A percentile compares a stretch with the other conserved stretches of the same genome.
Evolutionary conservation across 768 basidiomycete species (phyloP).

Genomic region (Steccherinum ochraceum): DNA sequence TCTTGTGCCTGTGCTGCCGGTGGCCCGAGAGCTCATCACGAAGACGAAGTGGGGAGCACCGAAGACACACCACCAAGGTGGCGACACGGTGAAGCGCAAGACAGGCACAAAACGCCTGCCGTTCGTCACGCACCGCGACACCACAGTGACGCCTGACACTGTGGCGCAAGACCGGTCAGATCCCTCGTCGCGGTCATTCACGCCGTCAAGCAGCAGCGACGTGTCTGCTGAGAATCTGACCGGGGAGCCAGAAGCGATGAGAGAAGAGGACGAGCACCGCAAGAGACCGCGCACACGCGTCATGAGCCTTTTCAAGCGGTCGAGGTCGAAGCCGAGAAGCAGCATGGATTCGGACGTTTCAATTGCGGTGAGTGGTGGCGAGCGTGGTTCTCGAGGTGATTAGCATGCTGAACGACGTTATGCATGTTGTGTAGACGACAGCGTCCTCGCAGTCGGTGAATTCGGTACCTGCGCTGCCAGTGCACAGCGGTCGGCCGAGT

Average conservation of each 20-base stretch:
- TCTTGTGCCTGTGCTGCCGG: constrained; percentile 69
- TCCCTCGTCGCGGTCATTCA: too few relatives aligned
- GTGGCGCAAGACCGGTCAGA: too few relatives aligned
- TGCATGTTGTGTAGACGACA: too few relatives aligned
- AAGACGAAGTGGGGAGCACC: constrained; percentile 67
- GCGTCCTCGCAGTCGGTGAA: too few relatives aligned
- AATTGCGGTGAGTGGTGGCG: constrained; percentile 7
- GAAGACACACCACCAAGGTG: constrained; percentile 17
- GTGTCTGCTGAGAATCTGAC: constrained; percentile 6
- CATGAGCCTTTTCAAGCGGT: constrained; percentile 20
- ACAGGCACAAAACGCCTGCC: background rate
- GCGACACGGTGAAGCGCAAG: constrained; percentile 1
- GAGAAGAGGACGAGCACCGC: constrained; percentile 8
- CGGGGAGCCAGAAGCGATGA: constrained; percentile 7
- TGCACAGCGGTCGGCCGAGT: too few relatives aligned
- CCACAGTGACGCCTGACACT: background rate
- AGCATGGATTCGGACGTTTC: constrained; percentile 18
- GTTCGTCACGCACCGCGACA: background rate
- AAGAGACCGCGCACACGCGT: constrained; percentile 10
- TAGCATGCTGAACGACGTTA: too few relatives aligned
- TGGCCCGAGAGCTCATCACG: constrained; percentile 69
- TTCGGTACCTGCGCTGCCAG: too few relatives aligned
- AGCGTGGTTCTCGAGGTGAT: too few relatives aligned
- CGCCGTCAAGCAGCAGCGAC: background rate
- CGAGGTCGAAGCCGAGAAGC: constrained; percentile 9